phyloP scores from a whole-genome alignment of 768 basidiomycete species.

The Multifurca ochricompacta region DNA sequence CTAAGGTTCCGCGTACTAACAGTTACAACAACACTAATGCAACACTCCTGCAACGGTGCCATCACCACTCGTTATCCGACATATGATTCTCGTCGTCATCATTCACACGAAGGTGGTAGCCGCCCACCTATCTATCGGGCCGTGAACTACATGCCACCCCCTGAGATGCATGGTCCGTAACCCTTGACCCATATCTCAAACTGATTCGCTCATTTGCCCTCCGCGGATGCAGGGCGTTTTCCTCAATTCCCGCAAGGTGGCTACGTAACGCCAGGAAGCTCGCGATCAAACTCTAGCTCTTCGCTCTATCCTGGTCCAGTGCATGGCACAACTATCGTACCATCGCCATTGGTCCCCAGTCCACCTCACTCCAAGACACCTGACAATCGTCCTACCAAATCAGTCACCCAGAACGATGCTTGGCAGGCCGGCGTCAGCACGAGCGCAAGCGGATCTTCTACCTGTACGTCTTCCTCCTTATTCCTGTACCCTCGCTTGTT shows the following conservation, averaged over 20 bases:
- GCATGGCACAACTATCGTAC: conserved; percentile 20
- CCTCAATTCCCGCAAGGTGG: conserved; percentile 20
- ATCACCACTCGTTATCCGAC: conserved; percentile 20
- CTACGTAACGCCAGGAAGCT: conserved; percentile 34
- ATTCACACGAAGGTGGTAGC: conserved; percentile 13
- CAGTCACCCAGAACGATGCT: conserved; percentile 37
- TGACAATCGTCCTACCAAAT: conserved; percentile 36
- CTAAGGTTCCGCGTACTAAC: conserved; percentile 9
- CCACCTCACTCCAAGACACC: conserved; percentile 20
- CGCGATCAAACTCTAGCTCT: conserved; percentile 45
- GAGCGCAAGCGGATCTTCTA: conserved; percentile 30
- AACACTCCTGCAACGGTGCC: conserved; percentile 15
- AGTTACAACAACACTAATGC: conserved; percentile 14
- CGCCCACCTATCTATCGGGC: conserved; percentile 15
- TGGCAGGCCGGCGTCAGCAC: conserved; percentile 39
- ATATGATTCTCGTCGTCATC: conserved; percentile 21
- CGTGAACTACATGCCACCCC: conserved; percentile 6
- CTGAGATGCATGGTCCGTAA: conserved; percentile 15
- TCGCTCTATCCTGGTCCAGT: conserved; percentile 38
- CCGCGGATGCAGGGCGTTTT: conserved; percentile 18
- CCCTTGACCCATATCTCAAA: conserved; percentile 22
- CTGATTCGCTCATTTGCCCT: conserved; percentile 11
- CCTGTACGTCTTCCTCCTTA: conserved; percentile 32
- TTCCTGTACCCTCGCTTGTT: background rate
- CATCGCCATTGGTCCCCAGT: conserved; percentile 17